These are phyloP conservation scores for Amanita molliuscula DNA, from an alignment of 768 basidiomycete genomes.

Conservation along the genomic window DNA sequence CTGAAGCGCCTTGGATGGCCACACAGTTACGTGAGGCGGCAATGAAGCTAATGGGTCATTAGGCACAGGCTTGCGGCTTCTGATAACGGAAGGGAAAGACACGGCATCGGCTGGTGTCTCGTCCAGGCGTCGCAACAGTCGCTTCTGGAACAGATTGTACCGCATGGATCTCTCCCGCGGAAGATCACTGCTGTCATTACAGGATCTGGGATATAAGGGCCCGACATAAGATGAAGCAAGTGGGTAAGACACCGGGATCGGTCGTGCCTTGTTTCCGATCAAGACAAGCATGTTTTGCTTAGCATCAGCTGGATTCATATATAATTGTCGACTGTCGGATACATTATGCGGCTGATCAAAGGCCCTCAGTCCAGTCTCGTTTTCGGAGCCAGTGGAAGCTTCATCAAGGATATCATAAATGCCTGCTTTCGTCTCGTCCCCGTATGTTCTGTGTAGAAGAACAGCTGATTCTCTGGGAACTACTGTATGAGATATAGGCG, in stretches of 20 bases:
- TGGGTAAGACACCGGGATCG: slow-evolving; percentile 34
- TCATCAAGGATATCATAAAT: slow-evolving; percentile 16
- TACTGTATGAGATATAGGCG: slow-evolving; percentile 1
- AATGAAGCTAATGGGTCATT: slow-evolving; percentile 11
- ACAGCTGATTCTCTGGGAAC: neutral
- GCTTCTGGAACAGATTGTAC: slow-evolving; percentile 37
- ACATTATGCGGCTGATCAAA: neutral
- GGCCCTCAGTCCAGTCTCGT: slow-evolving; percentile 13
- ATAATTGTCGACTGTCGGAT: slow-evolving; percentile 2
- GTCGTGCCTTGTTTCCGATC: slow-evolving; percentile 36
- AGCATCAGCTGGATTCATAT: slow-evolving; percentile 15
- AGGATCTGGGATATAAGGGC: slow-evolving; percentile 47
- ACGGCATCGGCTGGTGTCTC: slow-evolving; percentile 27
- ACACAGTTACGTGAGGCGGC: slow-evolving; percentile 21
- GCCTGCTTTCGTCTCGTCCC: neutral
- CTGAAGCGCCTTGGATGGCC: slow-evolving; percentile 20
- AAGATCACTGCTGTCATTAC: slow-evolving; percentile 24
- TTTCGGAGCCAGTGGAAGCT: slow-evolving; percentile 27
- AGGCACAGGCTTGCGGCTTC: slow-evolving; percentile 16
- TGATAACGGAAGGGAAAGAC: slow-evolving; percentile 34
- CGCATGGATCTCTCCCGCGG: slow-evolving; percentile 28
- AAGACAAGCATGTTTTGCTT: slow-evolving; percentile 29
- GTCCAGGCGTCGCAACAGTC: slow-evolving; percentile 36
- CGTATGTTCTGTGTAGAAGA: neutral
- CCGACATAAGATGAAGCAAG: slow-evolving; percentile 28